phyloP scores from a whole-genome alignment of 1,284 basidiomycete genomes.

The Coniophora puteana region DNA sequence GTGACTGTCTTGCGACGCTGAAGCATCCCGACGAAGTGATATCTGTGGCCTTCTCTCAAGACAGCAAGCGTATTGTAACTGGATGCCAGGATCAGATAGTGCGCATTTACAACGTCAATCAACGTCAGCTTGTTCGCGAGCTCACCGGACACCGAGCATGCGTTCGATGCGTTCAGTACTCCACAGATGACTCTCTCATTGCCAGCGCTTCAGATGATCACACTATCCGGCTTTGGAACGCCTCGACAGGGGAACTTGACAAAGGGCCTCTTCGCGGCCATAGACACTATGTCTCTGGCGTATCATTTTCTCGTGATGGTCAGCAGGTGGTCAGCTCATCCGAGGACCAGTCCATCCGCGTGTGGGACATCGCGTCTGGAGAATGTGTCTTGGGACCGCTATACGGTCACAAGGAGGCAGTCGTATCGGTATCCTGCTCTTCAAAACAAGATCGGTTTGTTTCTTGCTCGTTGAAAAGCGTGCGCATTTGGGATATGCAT shows the following conservation, averaged over 20 bases:
- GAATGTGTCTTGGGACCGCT: no score
- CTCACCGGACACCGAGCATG: no score
- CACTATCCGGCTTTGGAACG: constrained; percentile 38
- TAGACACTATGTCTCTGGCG: constrained; percentile 10
- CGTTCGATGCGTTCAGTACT: no score
- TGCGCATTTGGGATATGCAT: no score
- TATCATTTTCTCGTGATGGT: constrained; percentile 20
- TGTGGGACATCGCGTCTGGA: constrained; percentile 9
- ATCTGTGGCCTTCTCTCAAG: background rate
- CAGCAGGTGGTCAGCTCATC: constrained; percentile 12
- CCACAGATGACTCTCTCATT: constrained; percentile 17
- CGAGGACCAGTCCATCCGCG: constrained; percentile 7
- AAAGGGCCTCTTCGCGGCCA: constrained; percentile 7
- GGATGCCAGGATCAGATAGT: background rate
- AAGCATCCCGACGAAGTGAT: background rate
- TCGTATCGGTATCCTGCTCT: no score
- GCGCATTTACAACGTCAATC: background rate
- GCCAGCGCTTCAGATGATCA: constrained; percentile 26
- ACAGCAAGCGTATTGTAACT: background rate
- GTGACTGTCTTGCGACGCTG: background rate
- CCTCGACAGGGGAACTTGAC: constrained; percentile 20
- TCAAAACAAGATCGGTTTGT: no score
- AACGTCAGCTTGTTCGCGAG: no score
- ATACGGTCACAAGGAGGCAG: no score
- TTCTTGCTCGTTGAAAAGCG: no score